Evolutionary conservation across 2,329 filamentous ascomycete species (phyloP), one percentile per base, ranked within the genome.

Genomic region (Fusarium albosuccineum): DNA sequence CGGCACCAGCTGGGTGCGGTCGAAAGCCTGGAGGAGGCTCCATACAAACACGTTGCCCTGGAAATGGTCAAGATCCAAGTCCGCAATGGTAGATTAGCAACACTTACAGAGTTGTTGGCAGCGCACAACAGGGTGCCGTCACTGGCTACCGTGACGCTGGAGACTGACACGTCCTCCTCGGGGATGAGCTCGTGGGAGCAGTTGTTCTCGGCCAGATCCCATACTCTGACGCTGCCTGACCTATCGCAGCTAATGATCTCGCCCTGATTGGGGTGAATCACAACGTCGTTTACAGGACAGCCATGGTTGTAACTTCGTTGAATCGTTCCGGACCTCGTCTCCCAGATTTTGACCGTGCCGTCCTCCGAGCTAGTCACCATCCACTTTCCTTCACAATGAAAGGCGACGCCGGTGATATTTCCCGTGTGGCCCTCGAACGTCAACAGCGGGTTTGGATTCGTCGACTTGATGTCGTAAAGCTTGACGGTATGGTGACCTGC

Each of bases 301-400:
- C 91, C 92, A 77, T 99, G 96, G 70, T 88, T 91, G 78, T 99
- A 99, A 80, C 95, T 97, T 56, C 96, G 89, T 81, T 99, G 96
- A 56, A 98, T 89, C 60, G 87, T 90, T 45, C 93, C 95, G 11
- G 87, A 92, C 46, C 94, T 85, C 6, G 94, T 97, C 78, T 97
- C 95, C 94, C 94, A 97, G 67, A 97, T 97, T 84, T 97, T 97
- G 75, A 97, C 94, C 1, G 93, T 97, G 73, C 94, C 93, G 76
- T 99, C 96, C 80, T 99, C 96, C 46, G 93, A 97, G 79, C 92
- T 97, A 9, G 96, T 99, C 16, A 98, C 96, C 92, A 99, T 97
- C 96, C 96, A 99, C 82, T 99, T 99, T 10, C 95, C 94, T 80
- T 99, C 96, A 78, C 95, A 98, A 79, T 99, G 96, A 78, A 99